Evolutionary conservation across 768 basidiomycete genomes (phyloP).

Genomic region (Baorangia bicolor): DNA sequence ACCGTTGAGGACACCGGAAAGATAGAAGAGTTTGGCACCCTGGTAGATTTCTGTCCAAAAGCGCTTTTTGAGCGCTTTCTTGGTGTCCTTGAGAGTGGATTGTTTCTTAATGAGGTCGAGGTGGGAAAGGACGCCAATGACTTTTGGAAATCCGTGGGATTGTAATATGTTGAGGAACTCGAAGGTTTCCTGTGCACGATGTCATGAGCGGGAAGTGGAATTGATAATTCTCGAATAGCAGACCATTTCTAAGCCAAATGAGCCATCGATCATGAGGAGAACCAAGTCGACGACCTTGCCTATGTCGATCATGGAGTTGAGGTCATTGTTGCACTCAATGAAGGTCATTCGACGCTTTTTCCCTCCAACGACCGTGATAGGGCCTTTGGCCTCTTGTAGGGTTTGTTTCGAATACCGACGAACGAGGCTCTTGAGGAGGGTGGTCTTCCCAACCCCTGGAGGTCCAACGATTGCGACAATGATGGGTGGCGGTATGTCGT

Average conservation of each 20-base stretch:
- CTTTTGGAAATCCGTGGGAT: slow-evolving; percentile 97
- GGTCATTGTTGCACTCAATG: slow-evolving; percentile 95
- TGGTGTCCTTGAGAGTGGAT: slow-evolving; percentile 80
- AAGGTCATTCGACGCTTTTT: slow-evolving; percentile 94
- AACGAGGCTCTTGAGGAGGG: slow-evolving; percentile 87
- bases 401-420: slow-evolving; percentile 93
- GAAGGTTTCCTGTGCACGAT: slow-evolving; percentile 81
- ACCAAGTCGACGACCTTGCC: slow-evolving; percentile 96
- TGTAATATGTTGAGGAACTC: slow-evolving; percentile 98
- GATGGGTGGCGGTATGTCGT: slow-evolving; percentile 88
- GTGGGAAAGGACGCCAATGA: slow-evolving; percentile 94
- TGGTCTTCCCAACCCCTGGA: slow-evolving; percentile 95
- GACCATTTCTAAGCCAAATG: slow-evolving; percentile 99
- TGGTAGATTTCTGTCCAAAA: slow-evolving; percentile 99
- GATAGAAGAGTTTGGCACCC: slow-evolving; percentile 97
- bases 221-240: slow-evolving; percentile 17
- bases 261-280: slow-evolving; percentile 95
- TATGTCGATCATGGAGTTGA: slow-evolving; percentile 98
- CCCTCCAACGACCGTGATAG: slow-evolving; percentile 91
- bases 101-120: slow-evolving; percentile 96
- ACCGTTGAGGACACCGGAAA: slow-evolving; percentile 95
- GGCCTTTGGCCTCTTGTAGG: slow-evolving; percentile 84
- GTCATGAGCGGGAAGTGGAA: neutral
- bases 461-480: slow-evolving; percentile 95
- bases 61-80: slow-evolving; percentile 93